Percentiles rank a stretch among this genome's conserved stretches.
Conservation (phyloP, 805 yeast species). For the Pichia manshurica region DNA sequence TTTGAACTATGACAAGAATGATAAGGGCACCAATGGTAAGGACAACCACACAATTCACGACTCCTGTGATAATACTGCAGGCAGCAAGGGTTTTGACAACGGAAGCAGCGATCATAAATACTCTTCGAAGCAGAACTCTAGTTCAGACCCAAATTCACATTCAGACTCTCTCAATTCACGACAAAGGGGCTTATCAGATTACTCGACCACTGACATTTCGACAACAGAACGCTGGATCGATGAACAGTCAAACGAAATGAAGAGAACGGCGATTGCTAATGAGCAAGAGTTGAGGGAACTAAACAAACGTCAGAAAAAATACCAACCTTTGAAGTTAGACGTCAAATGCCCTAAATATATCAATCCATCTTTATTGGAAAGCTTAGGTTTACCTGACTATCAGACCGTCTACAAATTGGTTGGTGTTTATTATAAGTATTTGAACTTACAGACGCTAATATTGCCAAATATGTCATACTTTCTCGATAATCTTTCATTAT, state of each 20-base stretch:
- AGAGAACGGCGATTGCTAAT: neutral
- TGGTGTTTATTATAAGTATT: conserved; percentile 37
- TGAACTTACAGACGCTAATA: conserved; percentile 33
- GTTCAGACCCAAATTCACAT: neutral
- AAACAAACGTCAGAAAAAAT: conserved; percentile 3
- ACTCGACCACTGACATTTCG: conserved; percentile 5
- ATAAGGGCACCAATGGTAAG: neutral
- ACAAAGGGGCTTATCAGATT: neutral
- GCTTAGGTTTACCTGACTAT: conserved; percentile 35
- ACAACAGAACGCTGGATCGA: conserved; percentile 26
- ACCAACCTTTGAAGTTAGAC: conserved; percentile 3
- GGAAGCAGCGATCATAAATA: neutral
- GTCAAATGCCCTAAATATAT: conserved; percentile 14
- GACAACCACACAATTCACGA: neutral
- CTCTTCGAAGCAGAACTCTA: neutral
- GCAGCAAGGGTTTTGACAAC: neutral
- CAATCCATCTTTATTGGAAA: conserved; percentile 27
- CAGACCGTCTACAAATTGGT: conserved; percentile 29
- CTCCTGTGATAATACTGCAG: neutral
- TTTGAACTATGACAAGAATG: neutral
- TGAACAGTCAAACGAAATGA: conserved; percentile 14
- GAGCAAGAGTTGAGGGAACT: neutral
- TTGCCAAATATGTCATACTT: conserved; percentile 33
- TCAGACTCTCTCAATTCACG: neutral
- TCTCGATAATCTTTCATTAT: conserved; percentile 27